Conservation (phyloP, 441 rosid species). For the Rhodomyrtus psidioides region DNA sequence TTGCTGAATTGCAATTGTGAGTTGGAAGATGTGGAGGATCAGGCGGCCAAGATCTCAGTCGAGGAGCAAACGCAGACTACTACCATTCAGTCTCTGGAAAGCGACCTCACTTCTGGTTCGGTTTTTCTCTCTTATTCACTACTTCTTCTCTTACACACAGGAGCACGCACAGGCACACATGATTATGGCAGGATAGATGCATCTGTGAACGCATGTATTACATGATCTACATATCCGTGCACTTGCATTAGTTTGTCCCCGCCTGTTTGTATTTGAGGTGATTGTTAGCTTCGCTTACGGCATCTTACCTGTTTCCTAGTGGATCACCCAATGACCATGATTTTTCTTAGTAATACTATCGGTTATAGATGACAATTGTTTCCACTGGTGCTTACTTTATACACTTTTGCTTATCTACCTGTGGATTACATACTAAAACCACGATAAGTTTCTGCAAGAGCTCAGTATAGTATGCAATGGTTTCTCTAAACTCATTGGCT, state of each 20-base stretch:
- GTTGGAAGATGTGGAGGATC: constrained; percentile 68
- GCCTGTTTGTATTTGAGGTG: background rate
- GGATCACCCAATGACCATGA: background rate
- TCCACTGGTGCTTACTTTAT: background rate
- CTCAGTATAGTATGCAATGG: background rate
- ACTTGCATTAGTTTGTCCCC: background rate
- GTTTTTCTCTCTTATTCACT: background rate
- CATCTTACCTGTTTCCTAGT: background rate
- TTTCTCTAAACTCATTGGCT: background rate
- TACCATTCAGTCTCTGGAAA: constrained; percentile 44
- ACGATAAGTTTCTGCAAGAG: background rate
- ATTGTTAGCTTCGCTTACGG: background rate
- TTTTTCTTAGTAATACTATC: background rate
- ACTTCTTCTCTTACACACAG: background rate
- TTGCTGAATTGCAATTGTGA: background rate
- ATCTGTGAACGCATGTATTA: background rate
- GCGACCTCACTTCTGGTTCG: constrained; percentile 32
- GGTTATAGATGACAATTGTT: background rate
- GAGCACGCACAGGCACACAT: background rate
- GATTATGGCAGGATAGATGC: background rate
- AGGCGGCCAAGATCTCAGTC: constrained; percentile 52
- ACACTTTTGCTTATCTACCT: background rate
- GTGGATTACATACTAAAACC: background rate
- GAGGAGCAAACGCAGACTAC: constrained; percentile 61
- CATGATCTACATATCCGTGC: background rate